Conservation (phyloP, 2,329 filamentous ascomycete genomes). For the Colletotrichum eremochloae region DNA sequence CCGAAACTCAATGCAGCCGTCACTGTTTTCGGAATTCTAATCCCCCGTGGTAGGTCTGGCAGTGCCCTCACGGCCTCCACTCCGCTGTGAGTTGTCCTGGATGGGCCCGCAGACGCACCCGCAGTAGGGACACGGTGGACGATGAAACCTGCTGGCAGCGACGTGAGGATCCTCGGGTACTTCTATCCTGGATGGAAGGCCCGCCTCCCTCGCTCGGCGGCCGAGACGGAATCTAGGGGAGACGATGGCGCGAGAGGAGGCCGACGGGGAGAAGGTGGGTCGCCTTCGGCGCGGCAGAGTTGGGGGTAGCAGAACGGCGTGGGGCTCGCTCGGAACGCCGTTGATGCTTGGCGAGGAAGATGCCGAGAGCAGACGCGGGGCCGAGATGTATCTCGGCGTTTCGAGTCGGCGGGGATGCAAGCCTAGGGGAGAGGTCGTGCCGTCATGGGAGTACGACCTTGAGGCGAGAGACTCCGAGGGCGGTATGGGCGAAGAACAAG, state of each 20-base stretch:
- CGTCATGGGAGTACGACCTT: not conserved
- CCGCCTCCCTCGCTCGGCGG: not conserved
- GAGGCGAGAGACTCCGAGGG: not conserved
- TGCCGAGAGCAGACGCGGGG: not conserved
- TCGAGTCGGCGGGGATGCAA: not conserved
- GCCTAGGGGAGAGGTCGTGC: not conserved
- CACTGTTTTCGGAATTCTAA: not conserved
- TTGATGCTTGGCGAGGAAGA: not conserved
- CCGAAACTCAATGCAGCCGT: not conserved
- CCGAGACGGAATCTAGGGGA: not conserved
- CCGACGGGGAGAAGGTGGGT: not conserved
- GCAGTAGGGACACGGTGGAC: not conserved
- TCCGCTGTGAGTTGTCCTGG: not conserved
- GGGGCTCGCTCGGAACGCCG: not conserved
- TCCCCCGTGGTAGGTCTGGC: not conserved
- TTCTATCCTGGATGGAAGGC: not conserved
- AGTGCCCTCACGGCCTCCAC: not conserved
- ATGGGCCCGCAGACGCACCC: conserved; percentile 14
- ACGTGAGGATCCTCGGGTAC: not conserved
- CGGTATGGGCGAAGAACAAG: not conserved
- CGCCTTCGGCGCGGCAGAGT: not conserved
- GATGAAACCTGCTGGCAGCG: not conserved
- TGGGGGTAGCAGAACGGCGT: not conserved
- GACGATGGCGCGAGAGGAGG: not conserved
- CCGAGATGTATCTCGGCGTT: not conserved